A percentile compares a stretch with the other conserved stretches of the same genome.
These are phyloP conservation scores for Termitomyces sp. DNA, from an alignment of 768 basidiomycete species.

Conservation along the genomic window DNA sequence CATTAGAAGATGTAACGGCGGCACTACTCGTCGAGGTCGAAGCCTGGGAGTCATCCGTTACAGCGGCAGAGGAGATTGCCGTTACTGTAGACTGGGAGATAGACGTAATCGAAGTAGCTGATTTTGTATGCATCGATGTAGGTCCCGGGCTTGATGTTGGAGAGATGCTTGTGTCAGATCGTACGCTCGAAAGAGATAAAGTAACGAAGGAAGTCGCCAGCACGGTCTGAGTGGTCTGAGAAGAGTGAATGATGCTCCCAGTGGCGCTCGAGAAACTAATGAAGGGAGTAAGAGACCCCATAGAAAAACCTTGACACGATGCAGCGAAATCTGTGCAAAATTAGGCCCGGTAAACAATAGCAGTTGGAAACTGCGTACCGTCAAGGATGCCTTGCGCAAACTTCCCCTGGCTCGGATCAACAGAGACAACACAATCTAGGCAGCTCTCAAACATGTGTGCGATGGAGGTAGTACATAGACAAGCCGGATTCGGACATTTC, in stretches of 20 bases:
- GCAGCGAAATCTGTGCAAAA: neutral
- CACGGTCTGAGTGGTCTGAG: neutral
- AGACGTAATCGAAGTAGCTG: neutral
- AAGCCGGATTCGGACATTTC: slow-evolving; percentile 18
- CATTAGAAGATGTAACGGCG: neutral
- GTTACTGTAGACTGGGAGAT: neutral
- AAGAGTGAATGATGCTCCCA: neutral
- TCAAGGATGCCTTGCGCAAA: slow-evolving; percentile 20
- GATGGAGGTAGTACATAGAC: slow-evolving; percentile 21
- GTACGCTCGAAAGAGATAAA: neutral
- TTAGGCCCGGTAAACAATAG: neutral
- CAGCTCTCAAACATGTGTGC: slow-evolving; percentile 22
- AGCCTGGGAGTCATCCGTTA: too few relatives aligned
- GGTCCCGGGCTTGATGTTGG: neutral
- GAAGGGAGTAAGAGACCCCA: neutral
- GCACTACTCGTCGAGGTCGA: neutral
- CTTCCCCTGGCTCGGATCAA: slow-evolving; percentile 10
- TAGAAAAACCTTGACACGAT: neutral
- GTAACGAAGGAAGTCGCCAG: too few relatives aligned
- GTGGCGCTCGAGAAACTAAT: neutral
- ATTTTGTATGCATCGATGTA: neutral
- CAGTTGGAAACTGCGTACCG: slow-evolving; percentile 14
- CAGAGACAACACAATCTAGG: slow-evolving; percentile 22
- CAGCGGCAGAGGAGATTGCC: neutral
- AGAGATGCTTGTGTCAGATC: neutral